A percentile compares a stretch with the other conserved stretches of the same genome.
Conservation (phyloP, 2,329 filamentous ascomycete genomes). For the Fusarium acutatum region DNA sequence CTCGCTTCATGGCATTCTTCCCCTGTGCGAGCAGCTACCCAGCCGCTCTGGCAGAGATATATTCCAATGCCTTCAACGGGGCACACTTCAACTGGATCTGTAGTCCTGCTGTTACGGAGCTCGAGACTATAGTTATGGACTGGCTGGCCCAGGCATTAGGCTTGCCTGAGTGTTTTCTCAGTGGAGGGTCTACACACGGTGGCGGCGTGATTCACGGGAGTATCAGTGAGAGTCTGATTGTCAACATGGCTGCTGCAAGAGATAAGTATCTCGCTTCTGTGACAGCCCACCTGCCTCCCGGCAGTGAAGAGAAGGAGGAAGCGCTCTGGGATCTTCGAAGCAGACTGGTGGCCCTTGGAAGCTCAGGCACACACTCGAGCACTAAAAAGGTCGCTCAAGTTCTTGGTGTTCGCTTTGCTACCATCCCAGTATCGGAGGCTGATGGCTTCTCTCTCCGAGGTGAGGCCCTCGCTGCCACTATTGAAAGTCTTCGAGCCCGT, state of each 20-base stretch:
- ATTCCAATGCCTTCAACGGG: conserved; percentile 85
- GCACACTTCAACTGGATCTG: conserved; percentile 98
- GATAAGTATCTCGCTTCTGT: conserved; percentile 77
- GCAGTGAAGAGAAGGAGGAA: conserved; percentile 73
- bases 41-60: conserved; percentile 90
- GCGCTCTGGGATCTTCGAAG: conserved; percentile 65
- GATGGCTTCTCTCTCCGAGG: conserved; percentile 78
- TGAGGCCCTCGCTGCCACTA: conserved; percentile 63
- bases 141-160: conserved; percentile 83
- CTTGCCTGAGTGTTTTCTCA: conserved; percentile 78
- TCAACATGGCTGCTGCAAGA: conserved; percentile 85
- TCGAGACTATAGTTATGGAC: conserved; percentile 92
- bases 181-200: conserved; percentile 73
- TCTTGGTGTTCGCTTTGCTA: conserved; percentile 81
- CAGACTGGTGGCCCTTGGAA: conserved; percentile 79
- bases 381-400: conserved; percentile 90
- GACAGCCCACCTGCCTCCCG: conserved; percentile 58
- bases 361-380: conserved; percentile 81
- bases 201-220: conserved; percentile 96
- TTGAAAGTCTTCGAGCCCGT: conserved; percentile 71
- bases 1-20: conserved; percentile 97
- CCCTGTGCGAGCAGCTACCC: conserved; percentile 84
- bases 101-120: conserved; percentile 88
- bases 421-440: conserved; percentile 68
- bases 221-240: conserved; percentile 87